Percentiles rank a stretch among this genome's conserved stretches.
Conservation (phyloP, 1,284 basidiomycete species). For the Irpex rosettiformis region DNA sequence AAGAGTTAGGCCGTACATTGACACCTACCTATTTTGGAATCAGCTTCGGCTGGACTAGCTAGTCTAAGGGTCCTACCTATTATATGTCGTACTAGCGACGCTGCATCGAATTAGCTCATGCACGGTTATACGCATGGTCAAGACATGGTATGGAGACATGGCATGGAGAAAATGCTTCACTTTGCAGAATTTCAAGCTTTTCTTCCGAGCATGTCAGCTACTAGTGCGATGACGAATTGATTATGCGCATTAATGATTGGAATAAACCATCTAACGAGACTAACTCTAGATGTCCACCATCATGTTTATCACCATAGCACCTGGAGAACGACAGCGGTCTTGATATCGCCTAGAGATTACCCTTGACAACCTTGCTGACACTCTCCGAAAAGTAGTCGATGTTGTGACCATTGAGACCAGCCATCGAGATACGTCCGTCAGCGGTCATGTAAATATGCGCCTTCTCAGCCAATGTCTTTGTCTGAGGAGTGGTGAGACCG, state of each 20-base stretch:
- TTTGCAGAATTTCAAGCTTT: not conserved
- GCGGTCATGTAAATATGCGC: slow-evolving; percentile 94
- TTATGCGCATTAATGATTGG: not conserved
- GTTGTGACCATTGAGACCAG: slow-evolving; percentile 88
- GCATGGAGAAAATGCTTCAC: too few species aligned
- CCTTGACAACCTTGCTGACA: slow-evolving; percentile 82
- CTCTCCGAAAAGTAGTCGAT: slow-evolving; percentile 89
- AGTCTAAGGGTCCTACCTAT: not conserved
- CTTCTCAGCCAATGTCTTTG: slow-evolving; percentile 84
- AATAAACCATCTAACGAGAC: not conserved
- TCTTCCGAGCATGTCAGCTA: not conserved
- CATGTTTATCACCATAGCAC: not conserved
- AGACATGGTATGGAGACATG: too few species aligned
- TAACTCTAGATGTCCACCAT: not conserved
- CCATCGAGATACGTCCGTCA: slow-evolving; percentile 94
- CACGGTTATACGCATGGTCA: too few species aligned
- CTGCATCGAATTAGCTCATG: too few species aligned
- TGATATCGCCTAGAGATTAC: slow-evolving; percentile 50
- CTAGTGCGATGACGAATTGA: not conserved
- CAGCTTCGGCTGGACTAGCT: not conserved
- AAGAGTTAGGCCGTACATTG: not conserved
- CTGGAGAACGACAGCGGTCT: not conserved
- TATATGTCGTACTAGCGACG: not conserved
- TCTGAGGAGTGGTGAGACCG: slow-evolving; percentile 81
- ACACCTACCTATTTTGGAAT: not conserved